Conservation (phyloP, 2,329 filamentous ascomycete genomes). For the Tricladium varicosporioides region DNA sequence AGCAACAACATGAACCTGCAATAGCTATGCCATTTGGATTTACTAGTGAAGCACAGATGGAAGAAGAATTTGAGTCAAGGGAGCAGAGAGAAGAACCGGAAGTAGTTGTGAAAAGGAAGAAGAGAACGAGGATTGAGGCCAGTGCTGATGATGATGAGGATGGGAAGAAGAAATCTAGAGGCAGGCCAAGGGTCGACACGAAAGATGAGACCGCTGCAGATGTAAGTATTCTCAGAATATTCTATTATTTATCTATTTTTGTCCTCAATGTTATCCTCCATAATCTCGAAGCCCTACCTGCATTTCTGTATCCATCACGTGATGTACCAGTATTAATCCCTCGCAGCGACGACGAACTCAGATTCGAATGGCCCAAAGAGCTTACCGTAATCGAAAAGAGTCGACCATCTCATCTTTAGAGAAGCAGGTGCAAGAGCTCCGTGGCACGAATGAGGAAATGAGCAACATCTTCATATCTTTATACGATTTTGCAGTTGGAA, state of each 20-base stretch:
- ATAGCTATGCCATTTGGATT: conserved; percentile 26
- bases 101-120: conserved; percentile 33
- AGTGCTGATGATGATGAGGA: conserved; percentile 41
- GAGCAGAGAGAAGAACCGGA: conserved; percentile 25
- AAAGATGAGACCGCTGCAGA: conserved; percentile 76
- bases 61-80: conserved; percentile 15
- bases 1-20: conserved; percentile 12
- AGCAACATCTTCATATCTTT: conserved; percentile 67
- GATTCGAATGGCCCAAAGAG: conserved; percentile 81
- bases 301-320: conserved; percentile 1
- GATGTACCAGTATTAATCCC: conserved; percentile 16
- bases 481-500: conserved; percentile 57
- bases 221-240: conserved; percentile 51
- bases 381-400: conserved; percentile 83
- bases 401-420: conserved; percentile 73
- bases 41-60: conserved; percentile 6
- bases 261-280: neutral
- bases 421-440: conserved; percentile 66
- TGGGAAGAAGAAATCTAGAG: conserved; percentile 61
- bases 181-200: conserved; percentile 72
- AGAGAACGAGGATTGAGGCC: conserved; percentile 32
- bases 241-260: neutral
- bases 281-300: neutral
- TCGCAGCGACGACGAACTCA: conserved; percentile 75
- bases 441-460: conserved; percentile 70